phyloP scores from a whole-genome alignment of 768 basidiomycete species.

The Pholiota molesta region DNA sequence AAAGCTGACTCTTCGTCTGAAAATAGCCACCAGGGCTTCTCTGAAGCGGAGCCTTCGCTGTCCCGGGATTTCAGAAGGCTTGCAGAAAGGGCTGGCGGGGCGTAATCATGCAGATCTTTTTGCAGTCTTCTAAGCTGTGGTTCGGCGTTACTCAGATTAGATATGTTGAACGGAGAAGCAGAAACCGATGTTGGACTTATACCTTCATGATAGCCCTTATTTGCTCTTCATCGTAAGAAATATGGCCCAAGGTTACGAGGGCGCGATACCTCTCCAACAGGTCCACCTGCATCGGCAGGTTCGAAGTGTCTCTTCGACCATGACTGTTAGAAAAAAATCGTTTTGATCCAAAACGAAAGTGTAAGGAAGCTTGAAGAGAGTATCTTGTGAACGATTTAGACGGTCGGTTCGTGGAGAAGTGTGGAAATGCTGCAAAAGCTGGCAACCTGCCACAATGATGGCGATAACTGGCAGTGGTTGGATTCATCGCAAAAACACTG shows the following conservation, averaged over 20 bases:
- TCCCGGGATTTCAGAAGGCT: slow-evolving; percentile 31
- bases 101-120: slow-evolving; percentile 48
- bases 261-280: slow-evolving; percentile 51
- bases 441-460: neutral
- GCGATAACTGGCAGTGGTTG: neutral
- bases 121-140: slow-evolving; percentile 50
- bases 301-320: slow-evolving; percentile 8
- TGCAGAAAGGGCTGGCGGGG: slow-evolving; percentile 40
- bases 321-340: neutral
- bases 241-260: slow-evolving; percentile 46
- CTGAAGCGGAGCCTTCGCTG: slow-evolving; percentile 22
- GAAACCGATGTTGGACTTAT: neutral
- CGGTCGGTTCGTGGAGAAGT: neutral
- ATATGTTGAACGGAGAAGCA: neutral
- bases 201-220: slow-evolving; percentile 52
- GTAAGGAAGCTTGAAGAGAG: neutral
- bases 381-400: neutral
- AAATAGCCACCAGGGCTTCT: slow-evolving; percentile 34
- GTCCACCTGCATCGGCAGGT: slow-evolving; percentile 31
- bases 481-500: neutral
- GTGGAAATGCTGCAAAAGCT: neutral
- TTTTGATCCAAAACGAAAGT: neutral
- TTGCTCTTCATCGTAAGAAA: slow-evolving; percentile 54
- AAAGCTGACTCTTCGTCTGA: slow-evolving; percentile 17
- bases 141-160: neutral